A percentile compares a stretch with the other conserved stretches of the same genome.
phyloP scores from a whole-genome alignment of 2,329 filamentous ascomycete genomes.

The Plenodomus biglobosus region DNA sequence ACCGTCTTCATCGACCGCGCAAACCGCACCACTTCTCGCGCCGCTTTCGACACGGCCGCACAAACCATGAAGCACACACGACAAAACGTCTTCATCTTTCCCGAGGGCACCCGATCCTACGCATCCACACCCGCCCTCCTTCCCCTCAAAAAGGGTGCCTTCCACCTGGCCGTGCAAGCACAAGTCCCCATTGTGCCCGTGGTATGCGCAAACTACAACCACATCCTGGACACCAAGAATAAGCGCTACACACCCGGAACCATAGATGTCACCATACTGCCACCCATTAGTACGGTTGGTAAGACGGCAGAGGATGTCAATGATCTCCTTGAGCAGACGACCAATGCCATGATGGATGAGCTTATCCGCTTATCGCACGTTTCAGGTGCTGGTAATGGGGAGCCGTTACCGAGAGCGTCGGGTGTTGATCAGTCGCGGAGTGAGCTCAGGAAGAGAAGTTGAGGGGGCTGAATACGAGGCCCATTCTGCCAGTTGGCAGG shows the following conservation, averaged over 20 bases:
- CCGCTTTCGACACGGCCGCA: constrained; percentile 82
- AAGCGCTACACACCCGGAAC: constrained; percentile 47
- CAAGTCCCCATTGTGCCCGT: constrained; percentile 90
- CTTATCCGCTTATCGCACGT: constrained; percentile 38
- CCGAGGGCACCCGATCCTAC: constrained; percentile 92
- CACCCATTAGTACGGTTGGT: constrained; percentile 42
- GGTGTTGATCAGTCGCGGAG: constrained; percentile 18
- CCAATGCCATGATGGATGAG: constrained; percentile 43
- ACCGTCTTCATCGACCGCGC: constrained; percentile 94
- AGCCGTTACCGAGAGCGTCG: constrained; percentile 26
- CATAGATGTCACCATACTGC: constrained; percentile 57
- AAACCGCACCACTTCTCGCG: constrained; percentile 78
- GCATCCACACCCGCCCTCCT: constrained; percentile 76
- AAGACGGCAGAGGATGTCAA: constrained; percentile 40
- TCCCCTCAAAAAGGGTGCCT: constrained; percentile 99
- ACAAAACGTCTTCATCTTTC: constrained; percentile 79
- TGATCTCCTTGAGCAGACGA: constrained; percentile 32
- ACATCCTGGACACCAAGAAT: constrained; percentile 51
- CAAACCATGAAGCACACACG: constrained; percentile 69
- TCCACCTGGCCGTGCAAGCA: constrained; percentile 92
- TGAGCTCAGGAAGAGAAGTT: constrained; percentile 32
- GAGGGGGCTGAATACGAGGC: neutral
- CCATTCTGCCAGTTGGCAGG: neutral
- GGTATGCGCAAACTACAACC: constrained; percentile 54
- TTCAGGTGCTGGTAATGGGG: constrained; percentile 24